These are phyloP conservation scores for Aspergillus thermomutatus DNA, from an alignment of 2,329 filamentous ascomycete species.

Conservation along the genomic window DNA sequence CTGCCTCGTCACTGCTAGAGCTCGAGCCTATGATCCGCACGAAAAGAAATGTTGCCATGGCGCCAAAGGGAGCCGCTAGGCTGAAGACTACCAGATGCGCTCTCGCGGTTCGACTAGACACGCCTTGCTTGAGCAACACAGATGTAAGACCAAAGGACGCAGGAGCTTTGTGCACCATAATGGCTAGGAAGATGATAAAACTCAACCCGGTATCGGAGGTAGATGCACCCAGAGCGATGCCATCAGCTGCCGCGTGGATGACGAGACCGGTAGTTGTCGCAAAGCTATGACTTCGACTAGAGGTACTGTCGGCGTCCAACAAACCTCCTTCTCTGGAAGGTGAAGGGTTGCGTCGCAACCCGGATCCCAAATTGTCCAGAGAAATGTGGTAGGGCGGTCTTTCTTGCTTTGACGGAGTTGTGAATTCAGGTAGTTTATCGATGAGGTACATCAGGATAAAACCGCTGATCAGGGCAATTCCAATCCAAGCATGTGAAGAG, in stretches of 20 bases:
- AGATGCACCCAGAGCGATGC: constrained; percentile 91
- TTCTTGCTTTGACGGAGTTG: constrained; percentile 61
- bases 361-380: constrained; percentile 70
- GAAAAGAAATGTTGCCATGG: constrained; percentile 75
- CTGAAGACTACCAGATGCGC: constrained; percentile 89
- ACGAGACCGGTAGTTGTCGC: constrained; percentile 93
- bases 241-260: constrained; percentile 92
- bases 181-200: constrained; percentile 89
- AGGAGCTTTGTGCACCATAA: constrained; percentile 96
- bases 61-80: constrained; percentile 81
- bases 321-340: constrained; percentile 38
- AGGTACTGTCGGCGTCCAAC: constrained; percentile 29
- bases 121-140: constrained; percentile 81
- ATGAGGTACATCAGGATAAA: constrained; percentile 98
- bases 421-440: constrained; percentile 76
- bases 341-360: constrained; percentile 44
- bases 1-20: constrained; percentile 51
- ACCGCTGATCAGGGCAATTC: constrained; percentile 78
- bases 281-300: constrained; percentile 51
- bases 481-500: constrained; percentile 71
- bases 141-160: constrained; percentile 94
- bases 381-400: constrained; percentile 80
- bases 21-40: constrained; percentile 66
- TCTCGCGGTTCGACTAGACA: constrained; percentile 80
- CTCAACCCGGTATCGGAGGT: constrained; percentile 75